Base-by-base conservation (phyloP, 2,329 filamentous ascomycete genomes). In the Phyllosticta ampelicida region DNA sequence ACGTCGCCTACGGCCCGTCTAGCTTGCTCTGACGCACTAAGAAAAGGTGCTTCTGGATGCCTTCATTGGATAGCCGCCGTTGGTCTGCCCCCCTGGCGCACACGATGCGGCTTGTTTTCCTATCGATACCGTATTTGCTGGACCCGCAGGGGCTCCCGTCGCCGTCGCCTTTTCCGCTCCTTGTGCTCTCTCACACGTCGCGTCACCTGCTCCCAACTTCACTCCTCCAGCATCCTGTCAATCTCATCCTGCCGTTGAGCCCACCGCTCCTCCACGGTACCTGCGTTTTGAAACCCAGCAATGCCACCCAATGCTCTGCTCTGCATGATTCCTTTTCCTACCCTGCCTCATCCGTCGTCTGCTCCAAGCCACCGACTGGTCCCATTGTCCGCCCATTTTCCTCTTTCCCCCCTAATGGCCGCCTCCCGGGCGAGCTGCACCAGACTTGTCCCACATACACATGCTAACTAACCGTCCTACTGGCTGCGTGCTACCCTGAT, bases 271-370 rank as follows among this genome's bases (percentile, higher is more conserved):
- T 28, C 50, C 30, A 53, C 51, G 51, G 52, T 54, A 54, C 52
- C 52, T 54, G 52, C 52, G 52, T 54, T 54, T 54, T 21, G 52
- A 54, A 54, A 54, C 52, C 11, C 29, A 19, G 29, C 29, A 8
- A n/a, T 36, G 52, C 52, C 52, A 54, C 29, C 52, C 52, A 54
- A 54, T 54, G 52, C 52, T 36, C 52, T 36, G 52, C 44, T 21
- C 52, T 28, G 51, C 51, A 53, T 53, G 51, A 53, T 28, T 13
- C 16, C 28, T 53, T 21, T 36, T 30, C 52, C 52, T 53, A 26
- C 52, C 8, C 16, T 8, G 21, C 51, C 8, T 9, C 52, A 30
- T 11, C 28, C 52, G 3, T 44, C 52, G 18, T 20, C 48, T 51
- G 48, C 9, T 13, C 51, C 26, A 29, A 44, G 36, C 36, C 36